Evolutionary conservation across 805 yeast species (phyloP), one percentile per base, ranked within the genome.

Genomic region (Maudiozyma pseudohumilis): DNA sequence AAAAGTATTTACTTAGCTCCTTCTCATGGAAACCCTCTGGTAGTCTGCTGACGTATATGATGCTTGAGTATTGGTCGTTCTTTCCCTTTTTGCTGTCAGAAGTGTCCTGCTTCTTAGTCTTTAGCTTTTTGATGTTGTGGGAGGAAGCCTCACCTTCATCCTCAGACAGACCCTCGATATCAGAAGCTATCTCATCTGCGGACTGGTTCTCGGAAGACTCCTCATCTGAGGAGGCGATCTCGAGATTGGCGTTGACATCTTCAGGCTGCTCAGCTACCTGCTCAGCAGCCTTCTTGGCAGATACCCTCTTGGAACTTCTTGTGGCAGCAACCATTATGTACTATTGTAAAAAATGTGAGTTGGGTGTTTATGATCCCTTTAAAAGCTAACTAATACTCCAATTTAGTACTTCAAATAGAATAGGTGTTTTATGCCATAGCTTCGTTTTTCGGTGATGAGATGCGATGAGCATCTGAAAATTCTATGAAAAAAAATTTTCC

Each of bases 21-120:
- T 63, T 68, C 62, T 92, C 97, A 51, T 86, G 79, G 65, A 92
- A 86, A 29, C 95, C 95, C 49, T 80, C 79, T 32, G 98, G 98
- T 46, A 92, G 70, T 56, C 96, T 76, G 38, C 97, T 96, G 25
- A 92, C 73, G 60, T 88, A 92, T 38, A 92, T 65, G 38, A 86
- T 85, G 26, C 89, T 87, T 34, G 74, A 68, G 23, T 66, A 64
- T 20, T 52, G 50, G 28, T 53, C 47, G 17, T 22, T 22, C 24
- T 47, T 44, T 19, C 49, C 47, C 29, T 51, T 46, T 30, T 50
- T 39, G 16, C 45, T 39, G 10, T 46, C 41, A 13, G 39, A 40
- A 15, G 52, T 25, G 45, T 49, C 53, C 22, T 45, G 40, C 36
- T 51, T 49, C 34, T 52, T 50, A 19, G 46, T 42, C 24, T 52